These are phyloP conservation scores for Trifolium fragiferum DNA, from an alignment of 306 rosid genomes.

Conservation along the genomic window DNA sequence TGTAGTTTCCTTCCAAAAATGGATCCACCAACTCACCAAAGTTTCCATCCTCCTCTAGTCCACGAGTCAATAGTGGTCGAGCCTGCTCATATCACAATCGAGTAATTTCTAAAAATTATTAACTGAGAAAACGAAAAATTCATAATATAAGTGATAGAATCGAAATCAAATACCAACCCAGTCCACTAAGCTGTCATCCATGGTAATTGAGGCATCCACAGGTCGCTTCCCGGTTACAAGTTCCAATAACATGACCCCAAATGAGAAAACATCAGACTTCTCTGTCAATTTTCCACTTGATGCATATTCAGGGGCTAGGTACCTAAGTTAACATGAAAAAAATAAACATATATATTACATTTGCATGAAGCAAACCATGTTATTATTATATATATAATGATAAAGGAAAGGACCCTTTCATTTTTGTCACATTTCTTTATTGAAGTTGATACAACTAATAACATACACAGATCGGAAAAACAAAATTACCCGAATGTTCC, in stretches of 20 bases:
- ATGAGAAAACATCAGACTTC: constrained; percentile 92
- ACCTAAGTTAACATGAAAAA: constrained; percentile 53
- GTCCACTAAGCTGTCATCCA: constrained; percentile 92
- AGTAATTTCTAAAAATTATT: constrained; percentile 15
- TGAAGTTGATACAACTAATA: constrained; percentile 7
- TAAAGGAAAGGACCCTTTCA: neutral
- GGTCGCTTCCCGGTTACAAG: constrained; percentile 80
- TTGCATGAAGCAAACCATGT: constrained; percentile 1
- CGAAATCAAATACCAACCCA: constrained; percentile 65
- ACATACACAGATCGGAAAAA: constrained; percentile 2
- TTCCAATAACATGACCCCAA: constrained; percentile 90
- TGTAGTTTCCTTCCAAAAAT: constrained; percentile 61
- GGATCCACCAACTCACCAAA: constrained; percentile 67
- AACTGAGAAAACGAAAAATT: neutral
- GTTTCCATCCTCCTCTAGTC: constrained; percentile 68
- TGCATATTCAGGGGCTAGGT: constrained; percentile 95
- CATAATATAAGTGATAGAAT: neutral
- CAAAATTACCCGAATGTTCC: constrained; percentile 86
- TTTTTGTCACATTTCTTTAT: neutral
- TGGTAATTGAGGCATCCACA: constrained; percentile 56
- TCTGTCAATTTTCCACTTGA: constrained; percentile 91
- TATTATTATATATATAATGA: neutral
- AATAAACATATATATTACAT: neutral
- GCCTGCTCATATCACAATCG: constrained; percentile 57
- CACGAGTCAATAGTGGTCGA: constrained; percentile 65